These are phyloP conservation scores for Ogataea chonburiensis DNA, from an alignment of 805 yeast species.

Conservation along the genomic window DNA sequence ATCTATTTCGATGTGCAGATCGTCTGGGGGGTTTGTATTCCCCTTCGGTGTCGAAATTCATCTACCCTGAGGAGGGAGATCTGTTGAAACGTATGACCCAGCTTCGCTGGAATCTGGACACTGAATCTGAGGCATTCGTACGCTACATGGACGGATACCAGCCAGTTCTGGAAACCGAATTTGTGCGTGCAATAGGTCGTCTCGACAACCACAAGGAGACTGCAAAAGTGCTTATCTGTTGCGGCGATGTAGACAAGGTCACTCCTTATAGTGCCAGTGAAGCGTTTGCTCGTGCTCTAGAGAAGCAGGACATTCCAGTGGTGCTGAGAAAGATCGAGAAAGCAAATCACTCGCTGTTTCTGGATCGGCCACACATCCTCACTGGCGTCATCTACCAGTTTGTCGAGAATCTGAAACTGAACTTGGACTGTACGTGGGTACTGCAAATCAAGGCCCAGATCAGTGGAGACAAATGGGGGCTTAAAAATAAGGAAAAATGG, in stretches of 20 bases:
- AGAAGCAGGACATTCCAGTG: constrained; percentile 31
- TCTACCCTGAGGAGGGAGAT: constrained; percentile 33
- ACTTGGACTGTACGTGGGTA: constrained; percentile 71
- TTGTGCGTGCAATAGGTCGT: constrained; percentile 39
- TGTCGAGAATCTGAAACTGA: constrained; percentile 44
- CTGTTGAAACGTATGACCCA: constrained; percentile 51
- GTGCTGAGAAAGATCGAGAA: constrained; percentile 39
- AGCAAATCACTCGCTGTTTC: constrained; percentile 65
- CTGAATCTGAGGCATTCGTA: constrained; percentile 52
- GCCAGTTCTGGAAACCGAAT: constrained; percentile 43
- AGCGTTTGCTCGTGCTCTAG: constrained; percentile 32
- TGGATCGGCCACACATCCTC: constrained; percentile 61
- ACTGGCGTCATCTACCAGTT: constrained; percentile 63
- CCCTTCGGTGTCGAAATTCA: constrained; percentile 56
- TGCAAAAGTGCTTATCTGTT: constrained; percentile 50
- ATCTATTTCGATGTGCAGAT: constrained; percentile 56
- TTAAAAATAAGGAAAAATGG: constrained; percentile 77
- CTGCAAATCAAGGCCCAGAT: constrained; percentile 59
- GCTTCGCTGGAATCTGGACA: constrained; percentile 69
- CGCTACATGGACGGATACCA: constrained; percentile 51
- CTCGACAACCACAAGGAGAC: constrained; percentile 36
- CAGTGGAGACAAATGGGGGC: constrained; percentile 74
- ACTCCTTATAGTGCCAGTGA: constrained; percentile 45
- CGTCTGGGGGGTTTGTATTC: constrained; percentile 63
- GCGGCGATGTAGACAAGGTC: constrained; percentile 57